Evolutionary conservation across 208 protist genomes (phyloP), one percentile per base, ranked within the genome.

Genomic region (Trypanosoma cruzi): DNA sequence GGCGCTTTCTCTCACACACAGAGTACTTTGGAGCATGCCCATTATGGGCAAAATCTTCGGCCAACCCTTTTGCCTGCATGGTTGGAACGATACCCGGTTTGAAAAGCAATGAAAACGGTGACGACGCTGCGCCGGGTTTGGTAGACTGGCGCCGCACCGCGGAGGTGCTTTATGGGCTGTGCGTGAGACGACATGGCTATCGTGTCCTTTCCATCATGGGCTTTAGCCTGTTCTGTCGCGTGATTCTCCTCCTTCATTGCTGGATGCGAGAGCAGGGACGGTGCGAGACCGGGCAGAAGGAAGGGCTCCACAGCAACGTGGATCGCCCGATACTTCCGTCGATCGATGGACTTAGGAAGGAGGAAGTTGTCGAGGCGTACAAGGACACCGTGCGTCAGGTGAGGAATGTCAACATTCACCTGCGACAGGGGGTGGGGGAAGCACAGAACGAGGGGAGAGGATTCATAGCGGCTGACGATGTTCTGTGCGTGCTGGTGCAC

Each of bases 221-320:
- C 57, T 92, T 92, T 62, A 64, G 64, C n/a, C 49, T 56, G 8
- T 95, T 95, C 64, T 80, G 80, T 10, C 81, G 89, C 40, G 58
- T 85, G 5, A 59, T 89, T 68, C 73, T 92, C 54, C 64, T 92
- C 34, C 74, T 95, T 18, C 73, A 80, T 32, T 59, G 75, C 20
- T 89, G 80, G 83, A 69, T 79, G 32, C 24, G 36, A 20, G 67
- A 56, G 1, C 31, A 42, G 31, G 3, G 48, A 24, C 42, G 26
- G 26, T 14, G 28, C 24, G 52, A 29, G 31, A 24, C 22, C 3
- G 22, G 34, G 31, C 3, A 52, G 16, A 18, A 52, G 22, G n/a
- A 26, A 10, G 48, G 8, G 18, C 1, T 26, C 0, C 16, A 26
- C 8, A 8, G 60, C 40, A 56, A 54, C 18, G 55, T 55, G 6